Conservation (phyloP, 345 rosid genomes). For the Acer saccharum region DNA sequence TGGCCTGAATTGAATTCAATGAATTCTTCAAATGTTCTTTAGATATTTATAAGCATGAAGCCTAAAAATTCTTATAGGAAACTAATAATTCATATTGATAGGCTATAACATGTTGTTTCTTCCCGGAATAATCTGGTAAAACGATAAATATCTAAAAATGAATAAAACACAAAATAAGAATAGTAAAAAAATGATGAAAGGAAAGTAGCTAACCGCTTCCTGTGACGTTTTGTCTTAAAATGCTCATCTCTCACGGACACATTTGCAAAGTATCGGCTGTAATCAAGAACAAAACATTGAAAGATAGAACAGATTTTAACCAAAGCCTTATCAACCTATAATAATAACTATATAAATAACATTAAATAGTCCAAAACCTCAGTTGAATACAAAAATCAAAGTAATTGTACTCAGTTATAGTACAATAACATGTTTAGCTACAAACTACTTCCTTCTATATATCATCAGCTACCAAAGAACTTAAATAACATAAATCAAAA, state of each 20-base stretch:
- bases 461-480: background rate
- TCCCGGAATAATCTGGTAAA: background rate
- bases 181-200: background rate
- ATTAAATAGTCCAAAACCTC: background rate
- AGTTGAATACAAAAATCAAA: background rate
- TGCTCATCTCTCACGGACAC: conserved; percentile 68
- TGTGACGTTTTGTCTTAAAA: conserved; percentile 89
- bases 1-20: background rate
- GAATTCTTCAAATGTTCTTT: background rate
- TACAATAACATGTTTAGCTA: background rate
- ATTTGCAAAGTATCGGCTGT: conserved; percentile 84
- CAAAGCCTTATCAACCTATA: background rate
- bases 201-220: conserved; percentile 60
- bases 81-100: background rate
- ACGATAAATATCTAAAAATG: background rate
- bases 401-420: background rate
- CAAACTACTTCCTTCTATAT: background rate
- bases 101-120: background rate
- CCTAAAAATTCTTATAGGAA: background rate
- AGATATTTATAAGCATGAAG: background rate
- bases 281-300: conserved; percentile 16
- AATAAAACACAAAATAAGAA: background rate
- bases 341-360: background rate
- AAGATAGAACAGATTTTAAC: background rate
- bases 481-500: background rate